Conservation (phyloP, 1,139 yeast genomes). For the Candida dubliniensis region DNA sequence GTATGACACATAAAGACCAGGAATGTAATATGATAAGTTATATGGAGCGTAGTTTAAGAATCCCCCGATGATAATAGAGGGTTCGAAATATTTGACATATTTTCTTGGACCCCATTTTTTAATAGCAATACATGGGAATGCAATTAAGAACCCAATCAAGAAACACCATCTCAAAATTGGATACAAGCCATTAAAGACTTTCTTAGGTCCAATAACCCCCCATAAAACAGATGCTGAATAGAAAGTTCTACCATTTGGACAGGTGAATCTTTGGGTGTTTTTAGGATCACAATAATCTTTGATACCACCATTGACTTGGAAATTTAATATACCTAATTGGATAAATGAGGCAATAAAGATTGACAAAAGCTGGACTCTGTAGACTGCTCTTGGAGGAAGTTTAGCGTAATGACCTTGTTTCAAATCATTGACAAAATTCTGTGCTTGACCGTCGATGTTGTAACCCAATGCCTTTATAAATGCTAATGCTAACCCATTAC, state of each 20-base stretch:
- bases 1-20: conserved; percentile 41
- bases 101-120: conserved; percentile 34
- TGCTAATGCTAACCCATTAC: conserved; percentile 61
- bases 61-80: conserved; percentile 45
- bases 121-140: conserved; percentile 41
- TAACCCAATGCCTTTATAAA: conserved; percentile 59
- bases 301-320: conserved; percentile 33
- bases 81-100: conserved; percentile 39
- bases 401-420: conserved; percentile 62
- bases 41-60: conserved; percentile 45
- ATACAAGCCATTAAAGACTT: conserved; percentile 47
- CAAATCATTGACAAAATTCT: conserved; percentile 53
- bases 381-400: conserved; percentile 58
- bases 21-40: conserved; percentile 48
- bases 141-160: conserved; percentile 52
- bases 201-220: conserved; percentile 64
- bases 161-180: conserved; percentile 52
- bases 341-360: conserved; percentile 41
- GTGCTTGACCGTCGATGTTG: conserved; percentile 64
- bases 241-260: conserved; percentile 48
- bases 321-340: conserved; percentile 51
- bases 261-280: conserved; percentile 45
- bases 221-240: conserved; percentile 58
- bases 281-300: conserved; percentile 32
- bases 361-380: conserved; percentile 54